Conservation (phyloP, 345 rosid genomes). For the Ricinus communis region DNA sequence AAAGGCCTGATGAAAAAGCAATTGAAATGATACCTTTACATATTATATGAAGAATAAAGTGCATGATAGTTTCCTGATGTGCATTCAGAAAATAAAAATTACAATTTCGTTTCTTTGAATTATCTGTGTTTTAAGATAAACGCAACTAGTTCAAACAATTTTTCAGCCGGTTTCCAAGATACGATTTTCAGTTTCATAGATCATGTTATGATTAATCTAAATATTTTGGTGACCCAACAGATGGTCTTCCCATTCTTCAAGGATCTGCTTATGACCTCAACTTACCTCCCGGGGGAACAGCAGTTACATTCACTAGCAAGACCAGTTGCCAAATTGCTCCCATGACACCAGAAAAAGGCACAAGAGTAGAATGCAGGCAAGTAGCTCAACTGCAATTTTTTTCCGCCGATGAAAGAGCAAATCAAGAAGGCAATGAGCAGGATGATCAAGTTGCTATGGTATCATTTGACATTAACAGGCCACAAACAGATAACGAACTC, state of each 20-base stretch:
- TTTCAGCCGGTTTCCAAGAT: not conserved
- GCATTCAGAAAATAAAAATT: no score
- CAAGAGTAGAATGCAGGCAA: slow-evolving; percentile 16
- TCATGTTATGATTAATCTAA: slow-evolving; percentile 7
- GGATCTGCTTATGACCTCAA: slow-evolving; percentile 32
- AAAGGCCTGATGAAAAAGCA: no score
- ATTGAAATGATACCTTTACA: no score
- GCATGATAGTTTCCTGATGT: no score
- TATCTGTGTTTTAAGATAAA: no score
- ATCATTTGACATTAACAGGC: slow-evolving; percentile 13
- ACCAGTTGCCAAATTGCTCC: slow-evolving; percentile 39
- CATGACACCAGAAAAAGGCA: slow-evolving; percentile 54
- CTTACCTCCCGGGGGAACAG: slow-evolving; percentile 23
- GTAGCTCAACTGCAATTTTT: slow-evolving; percentile 19
- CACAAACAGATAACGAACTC: slow-evolving; percentile 22
- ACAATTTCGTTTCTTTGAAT: no score
- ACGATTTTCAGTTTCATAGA: not conserved
- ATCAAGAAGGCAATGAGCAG: slow-evolving; percentile 23
- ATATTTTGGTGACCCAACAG: slow-evolving; percentile 25
- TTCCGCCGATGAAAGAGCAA: slow-evolving; percentile 17
- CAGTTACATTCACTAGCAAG: slow-evolving; percentile 21
- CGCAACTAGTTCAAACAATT: no score
- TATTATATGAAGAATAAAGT: no score
- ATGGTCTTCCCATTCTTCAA: slow-evolving; percentile 17
- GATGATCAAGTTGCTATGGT: slow-evolving; percentile 19